Conservation (phyloP, 1,139 yeast genomes). For the Taphrina pruni region DNA sequence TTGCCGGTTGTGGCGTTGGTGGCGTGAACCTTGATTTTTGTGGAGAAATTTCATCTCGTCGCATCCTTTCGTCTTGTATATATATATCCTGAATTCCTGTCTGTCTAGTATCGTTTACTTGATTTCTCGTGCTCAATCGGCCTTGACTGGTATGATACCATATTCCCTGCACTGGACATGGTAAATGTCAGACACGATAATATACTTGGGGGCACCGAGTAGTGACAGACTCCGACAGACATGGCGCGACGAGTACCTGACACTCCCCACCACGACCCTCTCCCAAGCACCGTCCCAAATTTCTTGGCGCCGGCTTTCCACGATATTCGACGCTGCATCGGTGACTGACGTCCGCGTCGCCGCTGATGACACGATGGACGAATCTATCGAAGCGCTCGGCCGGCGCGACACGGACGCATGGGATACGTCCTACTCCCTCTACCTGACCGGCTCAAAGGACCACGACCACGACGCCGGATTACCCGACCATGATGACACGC, state of each 20-base stretch:
- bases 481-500: background rate
- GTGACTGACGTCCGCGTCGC: too few relatives aligned
- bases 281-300: background rate
- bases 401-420: slow-evolving; percentile 9
- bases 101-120: background rate
- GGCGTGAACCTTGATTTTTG: slow-evolving; percentile 8
- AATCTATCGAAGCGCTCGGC: background rate
- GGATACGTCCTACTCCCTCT: slow-evolving; percentile 6
- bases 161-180: too few relatives aligned
- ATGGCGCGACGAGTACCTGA: slow-evolving; percentile 21
- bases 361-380: slow-evolving; percentile 7
- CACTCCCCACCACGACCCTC: background rate
- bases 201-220: slow-evolving; percentile 32
- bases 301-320: slow-evolving; percentile 10
- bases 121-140: too few relatives aligned
- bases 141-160: too few relatives aligned
- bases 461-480: background rate
- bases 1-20: background rate
- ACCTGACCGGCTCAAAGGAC: background rate
- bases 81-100: background rate
- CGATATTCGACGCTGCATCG: too few relatives aligned
- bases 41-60: slow-evolving; percentile 10
- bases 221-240: slow-evolving; percentile 13
- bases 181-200: background rate
- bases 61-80: background rate